Conservation (phyloP, 352 stramenopile species). For the Globisporangium nunn region DNA sequence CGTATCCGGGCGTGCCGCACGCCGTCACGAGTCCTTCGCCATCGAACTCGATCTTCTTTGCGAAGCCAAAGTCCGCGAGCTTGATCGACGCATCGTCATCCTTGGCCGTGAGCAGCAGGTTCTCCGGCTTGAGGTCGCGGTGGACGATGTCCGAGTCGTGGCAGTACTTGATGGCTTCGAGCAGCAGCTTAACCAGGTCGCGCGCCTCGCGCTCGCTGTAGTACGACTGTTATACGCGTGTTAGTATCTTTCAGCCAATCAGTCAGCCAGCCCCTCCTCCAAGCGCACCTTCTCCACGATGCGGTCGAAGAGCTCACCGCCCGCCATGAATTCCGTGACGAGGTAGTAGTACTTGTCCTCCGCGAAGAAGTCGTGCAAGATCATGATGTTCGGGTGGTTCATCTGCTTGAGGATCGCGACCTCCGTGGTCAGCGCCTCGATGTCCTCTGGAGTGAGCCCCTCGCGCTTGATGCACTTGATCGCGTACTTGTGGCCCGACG, state of each 20-base stretch:
- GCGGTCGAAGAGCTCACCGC: conserved; percentile 84
- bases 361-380: conserved; percentile 91
- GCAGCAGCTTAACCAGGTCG: conserved; percentile 77
- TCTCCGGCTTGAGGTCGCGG: conserved; percentile 82
- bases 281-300: conserved; percentile 76
- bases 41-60: conserved; percentile 79
- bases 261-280: too few species aligned
- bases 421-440: conserved; percentile 83
- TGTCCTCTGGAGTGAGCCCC: conserved; percentile 76
- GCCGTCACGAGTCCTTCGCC: conserved; percentile 62
- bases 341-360: conserved; percentile 96
- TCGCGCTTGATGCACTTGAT: conserved; percentile 92
- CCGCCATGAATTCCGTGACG: conserved; percentile 96
- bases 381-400: conserved; percentile 92
- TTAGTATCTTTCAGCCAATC: neutral
- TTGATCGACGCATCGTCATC: conserved; percentile 84
- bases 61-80: conserved; percentile 81
- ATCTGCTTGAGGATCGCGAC: conserved; percentile 86
- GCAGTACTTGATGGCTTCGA: conserved; percentile 87
- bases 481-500: conserved; percentile 77
- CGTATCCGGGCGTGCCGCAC: conserved; percentile 78
- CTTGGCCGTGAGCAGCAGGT: conserved; percentile 72
- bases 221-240: conserved; percentile 46
- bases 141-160: conserved; percentile 82
- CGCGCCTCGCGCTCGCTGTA: conserved; percentile 87